Percentiles rank a stretch among this genome's conserved stretches.
Conservation (phyloP, 202 grass and related monocot species). For the Carex arenaria region DNA sequence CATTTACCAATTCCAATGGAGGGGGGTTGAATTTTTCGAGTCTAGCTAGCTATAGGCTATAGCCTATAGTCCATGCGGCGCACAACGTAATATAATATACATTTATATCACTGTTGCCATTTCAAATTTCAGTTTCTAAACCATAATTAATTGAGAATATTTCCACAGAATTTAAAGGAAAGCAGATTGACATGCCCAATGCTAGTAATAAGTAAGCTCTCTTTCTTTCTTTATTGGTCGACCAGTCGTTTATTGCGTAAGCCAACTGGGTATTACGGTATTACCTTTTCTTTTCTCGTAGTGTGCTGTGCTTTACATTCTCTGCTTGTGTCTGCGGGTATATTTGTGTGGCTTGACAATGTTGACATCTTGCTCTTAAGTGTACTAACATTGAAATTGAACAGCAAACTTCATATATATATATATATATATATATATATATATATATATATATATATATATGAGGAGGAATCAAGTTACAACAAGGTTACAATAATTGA, state of each 20-base stretch:
- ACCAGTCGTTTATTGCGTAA: constrained; percentile 19
- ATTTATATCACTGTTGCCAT: constrained; percentile 9
- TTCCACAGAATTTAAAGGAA: neutral
- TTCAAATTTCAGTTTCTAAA: constrained; percentile 19
- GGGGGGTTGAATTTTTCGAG: neutral
- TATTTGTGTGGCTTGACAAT: neutral
- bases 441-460: too few species aligned
- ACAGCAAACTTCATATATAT: too few species aligned
- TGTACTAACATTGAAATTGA: neutral
- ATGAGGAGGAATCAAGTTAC: too few species aligned
- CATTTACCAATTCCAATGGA: neutral
- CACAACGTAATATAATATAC: constrained; percentile 21
- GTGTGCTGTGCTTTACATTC: neutral
- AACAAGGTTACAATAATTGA: too few species aligned
- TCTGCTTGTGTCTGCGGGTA: neutral
- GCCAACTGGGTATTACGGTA: neutral
- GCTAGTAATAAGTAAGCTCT: neutral
- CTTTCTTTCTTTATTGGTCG: neutral
- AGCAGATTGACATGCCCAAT: constrained; percentile 7
- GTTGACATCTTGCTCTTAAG: neutral
- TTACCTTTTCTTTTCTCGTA: neutral
- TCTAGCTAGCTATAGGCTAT: neutral
- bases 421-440: too few species aligned
- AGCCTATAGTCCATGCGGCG: neutral
- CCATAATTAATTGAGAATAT: constrained; percentile 10